Conservation (phyloP, 768 basidiomycete species). For the Daedalea quercina region DNA sequence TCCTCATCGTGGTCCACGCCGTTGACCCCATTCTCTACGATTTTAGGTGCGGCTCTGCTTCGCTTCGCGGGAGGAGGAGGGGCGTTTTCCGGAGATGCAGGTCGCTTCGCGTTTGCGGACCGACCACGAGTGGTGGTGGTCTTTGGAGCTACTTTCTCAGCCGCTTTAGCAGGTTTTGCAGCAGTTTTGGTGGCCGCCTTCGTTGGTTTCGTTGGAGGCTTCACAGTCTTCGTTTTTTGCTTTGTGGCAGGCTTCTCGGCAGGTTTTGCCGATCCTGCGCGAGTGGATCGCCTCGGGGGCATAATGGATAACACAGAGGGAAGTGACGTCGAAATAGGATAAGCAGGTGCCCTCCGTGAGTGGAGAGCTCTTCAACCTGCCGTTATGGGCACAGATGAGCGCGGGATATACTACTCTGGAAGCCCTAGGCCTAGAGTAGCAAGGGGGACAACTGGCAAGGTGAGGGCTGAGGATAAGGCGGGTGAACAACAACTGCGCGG, state of each 20-base stretch:
- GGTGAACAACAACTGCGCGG: not conserved
- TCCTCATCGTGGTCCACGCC: slow-evolving; percentile 5
- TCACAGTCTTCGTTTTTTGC: not conserved
- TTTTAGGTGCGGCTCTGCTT: slow-evolving; percentile 6
- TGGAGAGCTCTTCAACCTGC: too few species aligned
- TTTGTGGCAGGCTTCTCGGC: slow-evolving; percentile 1
- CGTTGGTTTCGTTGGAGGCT: not conserved
- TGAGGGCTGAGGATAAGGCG: not conserved
- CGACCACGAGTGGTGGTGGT: slow-evolving; percentile 1
- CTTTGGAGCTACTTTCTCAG: slow-evolving; percentile 1
- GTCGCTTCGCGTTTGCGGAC: slow-evolving; percentile 9
- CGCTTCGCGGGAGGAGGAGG: slow-evolving; percentile 16
- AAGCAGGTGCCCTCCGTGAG: not conserved
- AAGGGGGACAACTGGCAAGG: not conserved
- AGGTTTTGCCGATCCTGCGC: slow-evolving; percentile 2
- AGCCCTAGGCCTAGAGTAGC: too few species aligned
- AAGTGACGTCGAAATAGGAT: not conserved
- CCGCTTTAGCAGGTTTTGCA: slow-evolving; percentile 1
- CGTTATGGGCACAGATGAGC: too few species aligned
- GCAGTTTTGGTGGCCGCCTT: slow-evolving; percentile 1
- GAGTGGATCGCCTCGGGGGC: not conserved
- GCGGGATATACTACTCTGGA: too few species aligned
- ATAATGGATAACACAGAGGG: not conserved
- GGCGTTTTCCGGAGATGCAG: slow-evolving; percentile 8
- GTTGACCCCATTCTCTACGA: slow-evolving; percentile 5